A percentile compares a stretch with the other conserved stretches of the same genome.
These are phyloP conservation scores for Metschnikowia drakensbergensis DNA, from an alignment of 805 yeast species.

Conservation along the genomic window DNA sequence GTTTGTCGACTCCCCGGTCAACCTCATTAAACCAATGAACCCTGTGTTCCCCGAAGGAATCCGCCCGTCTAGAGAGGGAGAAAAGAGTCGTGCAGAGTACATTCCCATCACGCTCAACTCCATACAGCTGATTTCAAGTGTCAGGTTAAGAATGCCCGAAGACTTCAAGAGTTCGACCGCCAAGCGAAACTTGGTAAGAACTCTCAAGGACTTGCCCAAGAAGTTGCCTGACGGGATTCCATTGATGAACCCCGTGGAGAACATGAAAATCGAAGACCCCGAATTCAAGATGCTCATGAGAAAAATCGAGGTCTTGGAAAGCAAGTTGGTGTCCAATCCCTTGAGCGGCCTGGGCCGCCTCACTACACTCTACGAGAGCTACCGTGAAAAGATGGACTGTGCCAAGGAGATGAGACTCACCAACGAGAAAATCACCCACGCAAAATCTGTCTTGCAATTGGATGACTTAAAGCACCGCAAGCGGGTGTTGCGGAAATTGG, in stretches of 20 bases:
- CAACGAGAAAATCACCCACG: slow-evolving; percentile 67
- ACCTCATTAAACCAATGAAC: slow-evolving; percentile 69
- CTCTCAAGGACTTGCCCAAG: slow-evolving; percentile 73
- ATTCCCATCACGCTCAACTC: slow-evolving; percentile 84
- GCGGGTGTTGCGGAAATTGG: slow-evolving; percentile 86
- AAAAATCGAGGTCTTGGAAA: slow-evolving; percentile 79
- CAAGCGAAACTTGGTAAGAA: slow-evolving; percentile 62
- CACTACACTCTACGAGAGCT: slow-evolving; percentile 59
- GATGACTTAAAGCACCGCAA: slow-evolving; percentile 92
- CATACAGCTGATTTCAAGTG: slow-evolving; percentile 68
- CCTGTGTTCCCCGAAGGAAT: slow-evolving; percentile 86
- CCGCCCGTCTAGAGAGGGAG: slow-evolving; percentile 74
- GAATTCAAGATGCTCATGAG: slow-evolving; percentile 68
- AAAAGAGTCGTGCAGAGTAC: slow-evolving; percentile 66
- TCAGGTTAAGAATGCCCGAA: slow-evolving; percentile 79
- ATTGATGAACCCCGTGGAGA: slow-evolving; percentile 81
- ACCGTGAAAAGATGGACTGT: slow-evolving; percentile 59
- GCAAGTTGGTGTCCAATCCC: slow-evolving; percentile 69
- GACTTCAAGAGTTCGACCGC: slow-evolving; percentile 54
- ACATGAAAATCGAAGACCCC: slow-evolving; percentile 86
- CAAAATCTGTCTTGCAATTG: slow-evolving; percentile 87
- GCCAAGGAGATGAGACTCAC: slow-evolving; percentile 54
- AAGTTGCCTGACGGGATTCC: slow-evolving; percentile 91
- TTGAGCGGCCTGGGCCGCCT: slow-evolving; percentile 59
- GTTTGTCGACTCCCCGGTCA: slow-evolving; percentile 81